Evolutionary conservation across 371 early-diverging fungal species (phyloP), one percentile per base, ranked within the genome.

Genomic region (Actinomucor elegans): DNA sequence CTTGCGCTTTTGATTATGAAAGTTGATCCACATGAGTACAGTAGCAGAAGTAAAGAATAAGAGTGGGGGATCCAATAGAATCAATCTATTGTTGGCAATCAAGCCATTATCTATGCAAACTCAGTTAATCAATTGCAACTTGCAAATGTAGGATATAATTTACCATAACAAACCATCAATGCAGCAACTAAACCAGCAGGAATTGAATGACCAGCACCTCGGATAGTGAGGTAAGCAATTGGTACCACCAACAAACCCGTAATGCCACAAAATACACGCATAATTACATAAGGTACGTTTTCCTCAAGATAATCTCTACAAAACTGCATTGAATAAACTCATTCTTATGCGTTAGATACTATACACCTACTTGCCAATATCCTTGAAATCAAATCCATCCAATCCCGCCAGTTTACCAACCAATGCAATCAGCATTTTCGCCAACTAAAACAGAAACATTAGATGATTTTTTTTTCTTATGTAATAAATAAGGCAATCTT

Each of bases 361-460:
- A 7, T 8, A 12, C 2, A 36, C 82, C 83, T 80, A 79, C 85
- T 81, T 71, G 55, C 94, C 96, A 75, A 96, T 96, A 51, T 89
- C 84, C 49, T 90, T 91, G 64, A 97, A 97, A 53, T 91, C 85
- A 72, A 93, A 97, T 9, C 94, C 94, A 66, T 95, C 84, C 66
- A 94, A 93, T 1, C 96, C 95, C 29, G 83, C 80, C 26, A 93
- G 38, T 57, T 79, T 81, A 20, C 91, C 96, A 5, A 81, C 82
- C 17, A 48, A 34, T 4, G 99, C 96, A 53, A 97, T 88, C 57
- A 99, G 63, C 83, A 99, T 79, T 71, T 98, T 98, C 24, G 98
- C 99, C 31, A 99, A 54, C 76, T 75, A 49, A 21, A 15, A 18
- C 5, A 34, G 26, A 11, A 38, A 52, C n/a, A 40, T 8, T 21